Base-by-base conservation (phyloP, 192 early-diverging fungal species). In the Geranomyces michiganensis region DNA sequence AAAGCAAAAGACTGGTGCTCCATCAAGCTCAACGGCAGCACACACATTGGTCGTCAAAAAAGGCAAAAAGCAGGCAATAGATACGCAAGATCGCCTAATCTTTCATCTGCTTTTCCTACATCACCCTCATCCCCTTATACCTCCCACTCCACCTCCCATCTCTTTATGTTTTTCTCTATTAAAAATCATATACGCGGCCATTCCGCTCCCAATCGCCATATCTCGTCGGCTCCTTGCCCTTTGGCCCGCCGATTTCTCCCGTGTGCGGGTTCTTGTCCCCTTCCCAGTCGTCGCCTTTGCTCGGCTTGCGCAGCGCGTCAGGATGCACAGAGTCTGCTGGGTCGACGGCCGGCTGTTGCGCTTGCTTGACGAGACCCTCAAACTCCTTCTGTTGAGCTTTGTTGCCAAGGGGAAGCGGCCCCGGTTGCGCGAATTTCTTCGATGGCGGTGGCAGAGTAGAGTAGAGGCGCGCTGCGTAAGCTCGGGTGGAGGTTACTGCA, bases 181-280 rank as follows among this genome's bases (percentile, higher is more conserved):
- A 90, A 79, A 90, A 90, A 67, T 90, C 91, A 26, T 85, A 89
- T 29, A 90, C 89, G 7, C 91, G 79, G 0, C 90, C 92, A 45
- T 89, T 91, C 61, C 89, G 80, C 73, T 93, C 92, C 92, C 92
- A 93, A 73, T 93, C 92, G 27, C 90, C 89, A 70, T 88, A 93
- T 12, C 92, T 84, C 8, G 92, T 93, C 3, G 92, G 92, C 65
- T 93, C 92, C 21, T 87, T 84, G 15, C 92, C 92, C 60, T 83
- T 87, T 15, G 92, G 92, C 0, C 92, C 92, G 24, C 88, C 86
- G 46, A 87, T 69, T 77, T 93, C 92, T 24, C 88, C 88, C 13
- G 92, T 92, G 1, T 46, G 56, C 14, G 92, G 90, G 55, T 93
- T 93, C 47, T 78, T 78, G 65, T 88, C 85, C 55, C 87, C 90